Conservation (phyloP, 2,329 filamentous ascomycete species). For the Clarireedia paspali region DNA sequence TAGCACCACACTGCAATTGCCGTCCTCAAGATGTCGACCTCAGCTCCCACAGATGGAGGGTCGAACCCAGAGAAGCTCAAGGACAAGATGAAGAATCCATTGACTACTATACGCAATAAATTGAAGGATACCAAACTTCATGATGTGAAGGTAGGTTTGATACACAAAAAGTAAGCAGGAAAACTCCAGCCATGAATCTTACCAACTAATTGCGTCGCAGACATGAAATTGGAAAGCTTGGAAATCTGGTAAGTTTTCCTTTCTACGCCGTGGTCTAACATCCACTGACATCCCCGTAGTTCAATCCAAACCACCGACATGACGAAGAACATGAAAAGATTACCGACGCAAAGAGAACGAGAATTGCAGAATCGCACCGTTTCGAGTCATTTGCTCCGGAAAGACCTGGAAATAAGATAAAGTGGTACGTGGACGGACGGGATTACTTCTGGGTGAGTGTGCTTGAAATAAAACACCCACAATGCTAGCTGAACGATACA, state of each 20-base stretch:
- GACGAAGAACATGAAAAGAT: constrained; percentile 85
- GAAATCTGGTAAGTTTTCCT: constrained; percentile 45
- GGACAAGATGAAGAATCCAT: constrained; percentile 43
- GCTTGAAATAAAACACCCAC: constrained; percentile 1
- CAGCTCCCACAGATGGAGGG: constrained; percentile 23
- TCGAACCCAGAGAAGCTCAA: constrained; percentile 23
- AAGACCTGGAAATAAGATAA: constrained; percentile 75
- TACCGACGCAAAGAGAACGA: constrained; percentile 72
- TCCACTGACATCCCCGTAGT: constrained; percentile 23
- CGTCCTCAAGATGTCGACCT: constrained; percentile 19
- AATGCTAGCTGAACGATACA: background rate
- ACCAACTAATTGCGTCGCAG: constrained; percentile 25
- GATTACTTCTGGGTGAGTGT: constrained; percentile 76
- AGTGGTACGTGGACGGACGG: constrained; percentile 95
- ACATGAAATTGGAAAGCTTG: constrained; percentile 55
- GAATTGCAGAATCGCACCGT: constrained; percentile 65
- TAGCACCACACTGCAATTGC: too few relatives aligned
- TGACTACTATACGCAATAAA: constrained; percentile 42
- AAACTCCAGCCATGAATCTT: background rate
- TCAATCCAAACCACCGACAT: constrained; percentile 86
- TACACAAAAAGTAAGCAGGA: constrained; percentile 47
- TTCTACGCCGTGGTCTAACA: background rate
- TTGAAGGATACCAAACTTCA: constrained; percentile 46
- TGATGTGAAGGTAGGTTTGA: constrained; percentile 48
- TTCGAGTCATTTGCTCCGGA: constrained; percentile 90